Base-by-base conservation (phyloP, 441 rosid species). In the Euphorbia neoarborescens region DNA sequence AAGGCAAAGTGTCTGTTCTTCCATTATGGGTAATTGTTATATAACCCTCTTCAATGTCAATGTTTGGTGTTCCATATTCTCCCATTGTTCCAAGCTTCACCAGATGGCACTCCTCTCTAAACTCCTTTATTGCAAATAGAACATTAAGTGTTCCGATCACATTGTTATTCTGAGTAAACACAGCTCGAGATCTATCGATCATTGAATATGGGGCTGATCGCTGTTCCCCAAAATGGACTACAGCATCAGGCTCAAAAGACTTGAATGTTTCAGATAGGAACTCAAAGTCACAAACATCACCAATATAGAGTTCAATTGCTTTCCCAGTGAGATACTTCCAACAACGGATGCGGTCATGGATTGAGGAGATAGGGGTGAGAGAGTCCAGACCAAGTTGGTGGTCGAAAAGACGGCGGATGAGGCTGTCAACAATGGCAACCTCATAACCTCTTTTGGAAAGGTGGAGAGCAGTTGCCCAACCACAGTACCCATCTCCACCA, bases 41-140 rank as follows among this genome's bases (percentile, higher is more conserved):
- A 81, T 86, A 94, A 71, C 98, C 98, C 84, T 94, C 98, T 69
- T 91, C 98, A 7, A 94, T 94, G 72, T 94, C 97, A 65, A 94
- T 91, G 73, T 94, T 94, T 20, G 98, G 98, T 65, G 98, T 94
- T 69, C 98, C 96, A 56, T 91, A 89, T 83, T 94, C 98, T 69
- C 98, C 97, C 97, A 94, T 94, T 22, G 96, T 94, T 65, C 97
- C 98, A 2, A 94, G 92, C 80, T 94, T 91, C 65, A 94, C 97
- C 12, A 94, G 83, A 85, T 94, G 98, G 57, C 98, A 94, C 25
- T 89, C 80, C 78, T 91, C 92, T 69, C 81, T 75, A 73, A 82
- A 94, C 89, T 94, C 98, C 83, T 94, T 93, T 50, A 93, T 91
- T 50, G 96, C 94, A 79, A 94, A 94, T 61, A 94, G 96, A 62